Conservation (phyloP, 768 basidiomycete genomes). For the Hydnum rufescens region DNA sequence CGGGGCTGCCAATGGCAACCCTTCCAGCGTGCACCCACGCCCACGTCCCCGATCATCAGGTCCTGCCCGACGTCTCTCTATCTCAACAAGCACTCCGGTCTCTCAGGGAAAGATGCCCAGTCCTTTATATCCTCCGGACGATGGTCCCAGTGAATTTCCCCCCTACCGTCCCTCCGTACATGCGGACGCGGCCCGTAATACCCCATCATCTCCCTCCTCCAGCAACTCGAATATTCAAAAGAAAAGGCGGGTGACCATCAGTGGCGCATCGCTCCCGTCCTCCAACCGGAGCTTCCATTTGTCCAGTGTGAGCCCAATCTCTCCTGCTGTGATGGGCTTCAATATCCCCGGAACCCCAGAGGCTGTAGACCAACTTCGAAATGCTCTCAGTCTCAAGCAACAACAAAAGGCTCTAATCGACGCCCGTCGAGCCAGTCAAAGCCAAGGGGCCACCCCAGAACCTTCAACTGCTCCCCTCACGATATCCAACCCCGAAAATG, state of each 20-base stretch:
- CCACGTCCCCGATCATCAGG: neutral
- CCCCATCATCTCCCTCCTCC: neutral
- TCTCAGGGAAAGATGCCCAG: too few relatives aligned
- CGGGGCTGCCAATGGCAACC: too few relatives aligned
- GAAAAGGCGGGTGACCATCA: conserved; percentile 9
- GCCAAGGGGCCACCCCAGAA: neutral
- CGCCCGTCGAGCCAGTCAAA: conserved; percentile 6
- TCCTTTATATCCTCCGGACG: too few relatives aligned
- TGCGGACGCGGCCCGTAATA: too few relatives aligned
- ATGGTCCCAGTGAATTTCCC: too few relatives aligned
- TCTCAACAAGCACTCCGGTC: neutral
- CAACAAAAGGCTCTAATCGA: conserved; percentile 11
- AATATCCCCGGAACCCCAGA: conserved; percentile 8
- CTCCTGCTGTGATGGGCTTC: conserved; percentile 10
- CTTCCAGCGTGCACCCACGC: too few relatives aligned
- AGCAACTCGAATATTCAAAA: neutral
- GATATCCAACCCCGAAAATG: neutral
- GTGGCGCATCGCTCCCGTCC: conserved; percentile 1
- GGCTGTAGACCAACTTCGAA: conserved; percentile 6
- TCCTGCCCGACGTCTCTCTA: neutral
- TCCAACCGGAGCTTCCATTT: neutral
- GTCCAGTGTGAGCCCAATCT: conserved; percentile 5
- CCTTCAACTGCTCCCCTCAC: neutral
- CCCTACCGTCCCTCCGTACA: too few relatives aligned
- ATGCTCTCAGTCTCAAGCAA: conserved; percentile 8